Evolutionary conservation across 192 early-diverging fungal species (phyloP), one percentile per base, ranked within the genome.

Genomic region (Coemansia asiatica): DNA sequence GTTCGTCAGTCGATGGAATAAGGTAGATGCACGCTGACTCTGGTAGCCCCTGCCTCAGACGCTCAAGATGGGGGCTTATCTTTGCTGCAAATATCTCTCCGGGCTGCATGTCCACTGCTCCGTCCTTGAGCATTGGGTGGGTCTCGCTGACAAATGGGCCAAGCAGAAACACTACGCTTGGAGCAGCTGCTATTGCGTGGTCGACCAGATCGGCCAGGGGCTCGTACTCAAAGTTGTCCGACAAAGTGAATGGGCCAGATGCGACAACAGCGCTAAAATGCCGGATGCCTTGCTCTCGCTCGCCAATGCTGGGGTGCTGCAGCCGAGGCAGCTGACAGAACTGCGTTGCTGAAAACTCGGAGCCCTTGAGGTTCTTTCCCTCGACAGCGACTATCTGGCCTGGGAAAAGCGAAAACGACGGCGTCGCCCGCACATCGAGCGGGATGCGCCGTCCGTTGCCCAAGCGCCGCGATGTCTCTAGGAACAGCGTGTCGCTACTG

Each of bases 191-290:
- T 44, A 79, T 56, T 16, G 90, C 79, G 6, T 84, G 77, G 0
- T 83, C 71, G n/a, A 90, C 70, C n/a, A 98, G 75, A 18, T 89
- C 94, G 18, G 84, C 75, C 62, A 97, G 83, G 6, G 95, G 91
- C 60, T 95, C 89, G 62, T 89, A 98, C 13, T 85, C 74, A 13
- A 95, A 81, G 63, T 88, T 89, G 54, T 90, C 89, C 8, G 86
- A 85, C 27, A 95, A 68, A 9, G 93, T 94, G 71, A 87, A 98
- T 13, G 97, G 97, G 0, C 97, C 97, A 2, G 89, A 76, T 6
- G 94, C 90, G 13, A 91, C 74, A 1, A 93, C 58, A 7, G 95
- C 85, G 51, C 67, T 82, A n/a, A 90, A 68, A 1, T 66, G 66
- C 56, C 21, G 25, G 10, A 67, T 13, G 12, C 13, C 40, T 8